A percentile compares a stretch with the other conserved stretches of the same genome.
Evolutionary conservation across 2,329 filamentous ascomycete genomes (phyloP).

Genomic region (Fonsecaea pedrosoi): DNA sequence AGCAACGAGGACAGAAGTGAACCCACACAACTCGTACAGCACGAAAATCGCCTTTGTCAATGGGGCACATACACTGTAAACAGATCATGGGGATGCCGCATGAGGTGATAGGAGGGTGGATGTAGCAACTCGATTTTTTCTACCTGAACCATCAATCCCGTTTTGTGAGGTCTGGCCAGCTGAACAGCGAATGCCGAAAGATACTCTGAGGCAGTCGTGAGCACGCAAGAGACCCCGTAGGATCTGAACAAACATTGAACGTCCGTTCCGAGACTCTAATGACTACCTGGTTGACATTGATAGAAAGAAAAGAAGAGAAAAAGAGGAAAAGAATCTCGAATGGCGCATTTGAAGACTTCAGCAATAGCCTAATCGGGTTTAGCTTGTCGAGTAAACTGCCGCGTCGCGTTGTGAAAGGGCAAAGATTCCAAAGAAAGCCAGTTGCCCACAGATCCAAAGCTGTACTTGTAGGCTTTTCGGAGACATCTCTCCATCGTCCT

Average conservation of each 20-base stretch:
- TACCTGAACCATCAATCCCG: constrained; percentile 61
- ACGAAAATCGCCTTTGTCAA: background rate
- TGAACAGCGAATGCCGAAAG: constrained; percentile 70
- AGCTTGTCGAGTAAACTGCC: constrained; percentile 10
- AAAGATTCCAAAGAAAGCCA: background rate
- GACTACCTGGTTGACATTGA: constrained; percentile 76
- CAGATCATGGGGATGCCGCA: background rate
- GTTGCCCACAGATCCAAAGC: background rate
- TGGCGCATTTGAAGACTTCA: constrained; percentile 4
- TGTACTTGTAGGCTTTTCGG: background rate
- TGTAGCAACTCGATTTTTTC: constrained; percentile 44
- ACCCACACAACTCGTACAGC: background rate
- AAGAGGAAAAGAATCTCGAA: background rate
- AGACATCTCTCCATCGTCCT: constrained; percentile 4
- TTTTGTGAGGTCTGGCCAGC: constrained; percentile 67
- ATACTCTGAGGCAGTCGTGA: constrained; percentile 94
- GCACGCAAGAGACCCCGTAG: constrained; percentile 85
- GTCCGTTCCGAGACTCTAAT: constrained; percentile 99
- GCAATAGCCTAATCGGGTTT: constrained; percentile 7
- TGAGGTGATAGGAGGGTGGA: constrained; percentile 10
- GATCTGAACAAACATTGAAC: constrained; percentile 90
- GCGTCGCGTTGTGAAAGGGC: constrained; percentile 17
- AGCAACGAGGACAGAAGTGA: constrained; percentile 65
- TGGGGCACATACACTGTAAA: background rate
- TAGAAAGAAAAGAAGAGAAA: constrained; percentile 43